These are phyloP conservation scores for Linum lewisii DNA, from an alignment of 345 rosid species.

Conservation along the genomic window DNA sequence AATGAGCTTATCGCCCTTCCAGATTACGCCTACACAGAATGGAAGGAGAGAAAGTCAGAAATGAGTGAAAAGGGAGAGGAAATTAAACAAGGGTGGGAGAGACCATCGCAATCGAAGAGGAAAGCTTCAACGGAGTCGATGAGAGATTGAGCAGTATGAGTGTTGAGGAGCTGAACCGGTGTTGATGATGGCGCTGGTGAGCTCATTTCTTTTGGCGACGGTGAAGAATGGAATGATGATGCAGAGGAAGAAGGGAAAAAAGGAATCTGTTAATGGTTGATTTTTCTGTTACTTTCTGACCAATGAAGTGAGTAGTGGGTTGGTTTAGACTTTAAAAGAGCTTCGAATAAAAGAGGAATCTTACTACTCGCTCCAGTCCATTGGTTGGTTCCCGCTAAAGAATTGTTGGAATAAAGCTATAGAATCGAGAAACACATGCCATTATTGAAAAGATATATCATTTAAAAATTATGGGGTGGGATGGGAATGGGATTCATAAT, in stretches of 20 bases:
- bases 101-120: slow-evolving; percentile 72
- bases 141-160: slow-evolving; percentile 29
- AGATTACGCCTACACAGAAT: slow-evolving; percentile 59
- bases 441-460: too few relatives aligned
- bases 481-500: too few relatives aligned
- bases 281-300: not conserved
- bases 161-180: slow-evolving; percentile 35
- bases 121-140: slow-evolving; percentile 55
- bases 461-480: too few relatives aligned
- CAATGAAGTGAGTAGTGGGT: too few relatives aligned
- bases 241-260: not conserved
- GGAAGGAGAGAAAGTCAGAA: not conserved
- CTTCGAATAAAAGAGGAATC: too few relatives aligned
- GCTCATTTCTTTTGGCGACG: not conserved
- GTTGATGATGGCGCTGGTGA: not conserved
- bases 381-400: too few relatives aligned
- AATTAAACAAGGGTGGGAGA: not conserved
- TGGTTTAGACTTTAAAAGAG: too few relatives aligned
- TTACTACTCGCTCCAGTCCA: too few relatives aligned
- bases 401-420: too few relatives aligned
- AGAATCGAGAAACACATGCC: too few relatives aligned
- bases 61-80: not conserved
- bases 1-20: slow-evolving; percentile 80
- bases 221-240: not conserved
- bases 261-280: not conserved